These are phyloP conservation scores for Cordyceps tenuipes DNA, from an alignment of 2,329 filamentous ascomycete genomes.

Conservation along the genomic window DNA sequence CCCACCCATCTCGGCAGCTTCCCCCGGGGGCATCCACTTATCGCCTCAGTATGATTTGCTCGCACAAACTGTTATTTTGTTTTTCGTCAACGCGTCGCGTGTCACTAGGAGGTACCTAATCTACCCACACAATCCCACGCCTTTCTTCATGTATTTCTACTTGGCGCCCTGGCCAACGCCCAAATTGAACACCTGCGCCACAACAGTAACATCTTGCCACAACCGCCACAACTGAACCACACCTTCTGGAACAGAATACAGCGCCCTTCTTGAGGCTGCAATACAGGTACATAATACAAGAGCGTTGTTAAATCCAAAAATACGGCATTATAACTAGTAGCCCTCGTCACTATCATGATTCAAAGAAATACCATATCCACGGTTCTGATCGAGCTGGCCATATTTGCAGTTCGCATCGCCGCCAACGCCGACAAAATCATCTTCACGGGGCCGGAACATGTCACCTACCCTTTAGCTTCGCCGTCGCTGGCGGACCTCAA, in stretches of 20 bases:
- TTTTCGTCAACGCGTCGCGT: slow-evolving; percentile 9
- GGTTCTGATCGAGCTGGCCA: slow-evolving; percentile 11
- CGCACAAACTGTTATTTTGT: slow-evolving; percentile 6
- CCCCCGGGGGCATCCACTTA: slow-evolving; percentile 4
- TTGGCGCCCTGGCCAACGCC: not conserved
- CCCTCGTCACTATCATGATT: not conserved
- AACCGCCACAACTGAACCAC: not conserved
- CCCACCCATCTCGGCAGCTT: slow-evolving; percentile 11
- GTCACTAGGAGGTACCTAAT: slow-evolving; percentile 3
- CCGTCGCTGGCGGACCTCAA: slow-evolving; percentile 44
- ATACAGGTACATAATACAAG: not conserved
- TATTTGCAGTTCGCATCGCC: slow-evolving; percentile 12
- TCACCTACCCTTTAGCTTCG: slow-evolving; percentile 40
- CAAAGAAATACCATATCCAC: not conserved
- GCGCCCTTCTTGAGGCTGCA: not conserved
- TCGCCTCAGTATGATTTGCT: not conserved
- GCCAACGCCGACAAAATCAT: slow-evolving; percentile 90
- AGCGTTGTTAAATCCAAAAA: not conserved
- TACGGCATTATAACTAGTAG: not conserved
- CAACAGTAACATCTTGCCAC: not conserved
- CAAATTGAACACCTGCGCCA: not conserved
- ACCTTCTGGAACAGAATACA: not conserved
- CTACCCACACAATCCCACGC: not conserved
- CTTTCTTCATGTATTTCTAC: not conserved
- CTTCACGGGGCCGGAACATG: slow-evolving; percentile 62